Evolutionary conservation across 2,329 filamentous ascomycete species (phyloP).

Genomic region (Amauroascus verrucosus): DNA sequence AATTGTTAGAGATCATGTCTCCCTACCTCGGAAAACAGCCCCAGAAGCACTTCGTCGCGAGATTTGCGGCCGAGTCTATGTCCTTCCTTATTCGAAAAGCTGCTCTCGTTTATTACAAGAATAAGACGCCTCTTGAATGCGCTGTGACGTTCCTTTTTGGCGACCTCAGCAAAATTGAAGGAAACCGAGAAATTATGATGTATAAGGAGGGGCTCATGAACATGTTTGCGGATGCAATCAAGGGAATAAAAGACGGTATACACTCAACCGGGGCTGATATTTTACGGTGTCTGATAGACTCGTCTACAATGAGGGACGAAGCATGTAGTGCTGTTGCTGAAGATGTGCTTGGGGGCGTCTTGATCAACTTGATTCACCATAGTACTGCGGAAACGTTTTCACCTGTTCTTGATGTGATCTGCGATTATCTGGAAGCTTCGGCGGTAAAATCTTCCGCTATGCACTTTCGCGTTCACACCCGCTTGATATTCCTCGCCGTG

Average conservation of each 20-base stretch:
- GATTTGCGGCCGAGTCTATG: constrained; percentile 89
- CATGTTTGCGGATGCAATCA: constrained; percentile 74
- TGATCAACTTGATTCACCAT: constrained; percentile 76
- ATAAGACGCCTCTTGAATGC: constrained; percentile 54
- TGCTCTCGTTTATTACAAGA: constrained; percentile 63
- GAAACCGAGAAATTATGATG: constrained; percentile 36
- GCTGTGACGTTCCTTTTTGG: constrained; percentile 63
- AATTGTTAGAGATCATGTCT: constrained; percentile 72
- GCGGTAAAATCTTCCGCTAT: constrained; percentile 24
- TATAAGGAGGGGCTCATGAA: constrained; percentile 87
- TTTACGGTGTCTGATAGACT: constrained; percentile 41
- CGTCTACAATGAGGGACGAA: constrained; percentile 23
- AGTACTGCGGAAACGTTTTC: constrained; percentile 63
- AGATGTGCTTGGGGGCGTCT: constrained; percentile 61
- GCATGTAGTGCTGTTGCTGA: constrained; percentile 31
- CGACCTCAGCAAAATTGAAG: constrained; percentile 46
- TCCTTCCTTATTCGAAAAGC: constrained; percentile 90
- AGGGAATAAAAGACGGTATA: constrained; percentile 49
- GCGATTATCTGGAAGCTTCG: constrained; percentile 37
- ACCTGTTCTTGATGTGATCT: constrained; percentile 54
- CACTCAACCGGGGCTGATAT: constrained; percentile 49
- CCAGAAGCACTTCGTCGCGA: constrained; percentile 75
- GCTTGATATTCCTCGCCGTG: constrained; percentile 51
- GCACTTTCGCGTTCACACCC: constrained; percentile 28
- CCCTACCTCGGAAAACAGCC: constrained; percentile 72